Evolutionary conservation across 228 moss, liverwort and hornwort genomes (phyloP), one percentile per base, ranked within the genome.

Genomic region (Sphagnum fallax): DNA sequence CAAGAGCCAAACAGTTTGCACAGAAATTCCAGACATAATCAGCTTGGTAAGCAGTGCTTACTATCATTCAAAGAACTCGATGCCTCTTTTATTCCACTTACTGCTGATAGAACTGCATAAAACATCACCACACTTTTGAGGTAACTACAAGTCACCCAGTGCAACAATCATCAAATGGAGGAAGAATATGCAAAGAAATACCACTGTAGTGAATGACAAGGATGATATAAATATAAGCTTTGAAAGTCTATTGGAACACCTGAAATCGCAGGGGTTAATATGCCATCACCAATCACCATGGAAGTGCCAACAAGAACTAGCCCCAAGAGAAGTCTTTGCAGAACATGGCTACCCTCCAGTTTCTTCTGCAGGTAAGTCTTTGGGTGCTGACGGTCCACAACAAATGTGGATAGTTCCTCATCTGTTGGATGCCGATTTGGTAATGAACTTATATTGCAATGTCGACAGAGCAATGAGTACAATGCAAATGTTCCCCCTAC

Each of bases 401-500:
- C 70, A 53, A 91, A 93, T 52, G 88, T 93, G 12, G 89, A 86
- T 50, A 93, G 86, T 63, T 86, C 84, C 53, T 84, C 89, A 51
- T 96, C 96, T 11, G 91, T 83, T 8, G 89, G 93, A 75, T 93
- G 96, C 52, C 75, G 72, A 77, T 88, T 96, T n/a, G 96, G 92
- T 67, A 96, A 80, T 16, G 84, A 91, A 62, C 91, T 91, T 70
- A 93, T 89, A 18, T 83, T 91, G 57, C 88, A 89, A 70, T 93
- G 76, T 58, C 96, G 83, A 73, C 93, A 96, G n/a, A 96, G 70
- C 32, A 93, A 78, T 32, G 96, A 90, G 67, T 96, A 96, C 14
- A 96, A 72, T 67, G 96, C 96, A 79, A 93, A 96, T 47, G 96
- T 91, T 1, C 96, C 96, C 10, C 96, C 96, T 96, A 86, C 81